Evolutionary conservation across 805 yeast species (phyloP), one percentile per base, ranked within the genome.

Genomic region (Pichia thaimueangensis): DNA sequence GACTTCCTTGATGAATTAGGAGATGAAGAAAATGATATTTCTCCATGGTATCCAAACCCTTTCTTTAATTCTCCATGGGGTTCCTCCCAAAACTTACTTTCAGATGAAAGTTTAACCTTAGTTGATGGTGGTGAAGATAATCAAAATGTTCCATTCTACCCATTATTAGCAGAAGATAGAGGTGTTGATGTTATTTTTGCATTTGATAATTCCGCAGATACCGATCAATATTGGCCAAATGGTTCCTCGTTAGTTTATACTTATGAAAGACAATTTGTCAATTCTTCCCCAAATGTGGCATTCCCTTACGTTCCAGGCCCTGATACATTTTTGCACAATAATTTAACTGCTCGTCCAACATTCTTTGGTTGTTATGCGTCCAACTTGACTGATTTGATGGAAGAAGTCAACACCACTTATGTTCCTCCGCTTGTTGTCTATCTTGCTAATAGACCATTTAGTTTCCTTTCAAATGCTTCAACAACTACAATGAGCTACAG

Each of bases 231-330:
- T 28, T 83, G 86, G 85, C 91, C 93, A 27, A 70, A 75, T 54
- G 91, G 89, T 38, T 52, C 76, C 4, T 72, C 88, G 1, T 55
- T 84, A 41, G 72, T 70, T 19, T 55, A 59, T 35, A 74, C 85
- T 11, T 82, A 73, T 54, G 64, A 68, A 47, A 70, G 88, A 49
- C 87, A 81, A 62, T 80, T 78, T 50, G 45, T 52, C 3, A 30
- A 49, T 16, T 72, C 73, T 50, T 81, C 80, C 23, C 68, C 72
- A 48, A 75, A 76, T 38, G 74, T 84, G 22, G 67, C 81, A 3
- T 84, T 83, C 71, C 95, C 95, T 9, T 76, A 82, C 51, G 89
- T 86, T 42, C 95, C 95, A 11, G 89, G 78, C 57, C 64, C 59
- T 22, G 62, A 70, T 34, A 73, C 88, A 0, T 82, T 86, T 59